A percentile compares a stretch with the other conserved stretches of the same genome.
Conservation (phyloP, 179 eudicot species). For the Amaranthus tricolor region DNA sequence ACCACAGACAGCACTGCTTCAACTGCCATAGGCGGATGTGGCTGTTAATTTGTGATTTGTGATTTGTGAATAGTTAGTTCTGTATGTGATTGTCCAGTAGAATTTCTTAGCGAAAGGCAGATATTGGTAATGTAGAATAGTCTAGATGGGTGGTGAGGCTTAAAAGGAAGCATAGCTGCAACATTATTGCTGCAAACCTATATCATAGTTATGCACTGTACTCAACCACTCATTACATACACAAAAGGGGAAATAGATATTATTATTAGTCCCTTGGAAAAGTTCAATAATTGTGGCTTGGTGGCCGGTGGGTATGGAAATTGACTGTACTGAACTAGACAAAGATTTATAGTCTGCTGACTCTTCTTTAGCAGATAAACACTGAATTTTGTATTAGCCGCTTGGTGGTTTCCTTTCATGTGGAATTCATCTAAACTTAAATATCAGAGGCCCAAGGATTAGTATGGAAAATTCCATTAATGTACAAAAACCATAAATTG, state of each 20-base stretch:
- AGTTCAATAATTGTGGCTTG: neutral
- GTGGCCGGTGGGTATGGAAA: no score
- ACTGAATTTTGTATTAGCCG: no score
- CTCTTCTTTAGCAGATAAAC: no score
- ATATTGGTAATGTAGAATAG: neutral
- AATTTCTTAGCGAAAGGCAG: neutral
- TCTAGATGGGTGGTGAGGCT: neutral
- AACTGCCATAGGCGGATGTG: slow-evolving; percentile 23
- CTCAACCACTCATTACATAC: neutral
- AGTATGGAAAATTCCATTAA: no score
- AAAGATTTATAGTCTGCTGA: no score
- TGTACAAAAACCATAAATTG: no score
- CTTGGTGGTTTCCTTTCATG: no score
- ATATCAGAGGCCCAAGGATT: no score
- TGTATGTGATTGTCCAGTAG: neutral
- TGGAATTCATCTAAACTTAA: no score
- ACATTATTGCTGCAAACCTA: neutral
- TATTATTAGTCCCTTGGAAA: neutral
- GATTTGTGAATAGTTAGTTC: neutral
- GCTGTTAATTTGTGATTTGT: slow-evolving; percentile 2
- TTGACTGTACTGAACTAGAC: no score
- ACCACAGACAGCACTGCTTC: slow-evolving; percentile 32
- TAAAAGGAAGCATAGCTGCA: neutral
- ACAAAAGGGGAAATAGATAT: neutral
- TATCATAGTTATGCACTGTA: neutral